Conservation (phyloP, 2,329 filamentous ascomycete genomes). For the Aspergillus sp. region DNA sequence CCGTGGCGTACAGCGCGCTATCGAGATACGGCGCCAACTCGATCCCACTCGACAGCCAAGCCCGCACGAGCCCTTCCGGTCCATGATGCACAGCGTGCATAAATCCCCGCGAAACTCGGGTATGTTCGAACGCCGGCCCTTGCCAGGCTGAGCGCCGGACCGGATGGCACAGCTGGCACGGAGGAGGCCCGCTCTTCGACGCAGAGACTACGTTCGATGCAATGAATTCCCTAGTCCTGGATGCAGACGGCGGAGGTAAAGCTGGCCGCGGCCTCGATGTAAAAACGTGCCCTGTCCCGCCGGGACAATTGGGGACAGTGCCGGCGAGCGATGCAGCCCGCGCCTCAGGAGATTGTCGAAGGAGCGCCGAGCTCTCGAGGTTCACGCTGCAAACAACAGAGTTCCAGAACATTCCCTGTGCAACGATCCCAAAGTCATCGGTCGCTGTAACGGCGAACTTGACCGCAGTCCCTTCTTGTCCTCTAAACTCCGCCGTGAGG, state of each 20-base stretch:
- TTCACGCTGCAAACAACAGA: background rate
- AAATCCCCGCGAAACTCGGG: background rate
- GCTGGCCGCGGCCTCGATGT: background rate
- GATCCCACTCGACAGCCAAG: background rate
- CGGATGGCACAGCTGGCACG: background rate
- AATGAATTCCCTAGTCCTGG: too few relatives aligned
- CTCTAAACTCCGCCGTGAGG: background rate
- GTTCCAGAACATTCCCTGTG: background rate
- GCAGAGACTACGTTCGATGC: fast-evolving
- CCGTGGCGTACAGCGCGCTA: background rate
- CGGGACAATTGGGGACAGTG: background rate
- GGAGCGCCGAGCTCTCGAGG: background rate
- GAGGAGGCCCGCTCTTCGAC: too few relatives aligned
- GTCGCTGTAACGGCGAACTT: background rate
- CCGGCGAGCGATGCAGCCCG: background rate
- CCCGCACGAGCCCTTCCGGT: background rate
- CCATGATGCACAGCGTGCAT: background rate
- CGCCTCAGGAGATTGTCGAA: background rate
- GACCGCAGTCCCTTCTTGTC: background rate
- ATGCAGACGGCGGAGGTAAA: background rate
- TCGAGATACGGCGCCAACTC: background rate
- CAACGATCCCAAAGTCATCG: background rate
- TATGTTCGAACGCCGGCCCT: background rate
- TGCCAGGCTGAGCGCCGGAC: background rate
- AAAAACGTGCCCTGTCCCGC: background rate